Evolutionary conservation across 306 rosid species (phyloP).

Genomic region (Glycyrrhiza uralensis): DNA sequence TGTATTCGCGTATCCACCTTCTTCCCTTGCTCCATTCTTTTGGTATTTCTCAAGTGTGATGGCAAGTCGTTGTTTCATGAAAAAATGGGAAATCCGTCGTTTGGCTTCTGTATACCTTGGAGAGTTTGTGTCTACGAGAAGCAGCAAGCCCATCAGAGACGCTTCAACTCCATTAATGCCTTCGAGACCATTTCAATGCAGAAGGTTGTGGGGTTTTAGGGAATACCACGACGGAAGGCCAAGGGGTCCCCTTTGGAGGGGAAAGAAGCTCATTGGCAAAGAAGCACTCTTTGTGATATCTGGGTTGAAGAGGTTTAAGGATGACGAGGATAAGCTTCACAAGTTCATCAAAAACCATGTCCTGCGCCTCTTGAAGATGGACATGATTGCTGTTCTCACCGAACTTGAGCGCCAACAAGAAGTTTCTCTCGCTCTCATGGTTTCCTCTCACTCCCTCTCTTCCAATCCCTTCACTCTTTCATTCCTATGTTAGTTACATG

Average conservation of each 20-base stretch:
- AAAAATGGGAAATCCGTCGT: conserved; percentile 25
- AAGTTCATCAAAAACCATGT: conserved; percentile 72
- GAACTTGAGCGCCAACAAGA: conserved; percentile 97
- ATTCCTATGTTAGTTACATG: not conserved
- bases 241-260: conserved; percentile 97
- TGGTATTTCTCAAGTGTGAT: conserved; percentile 19
- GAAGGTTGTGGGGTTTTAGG: conserved; percentile 32
- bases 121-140: conserved; percentile 4
- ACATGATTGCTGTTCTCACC: conserved; percentile 69
- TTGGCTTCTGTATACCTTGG: conserved; percentile 31
- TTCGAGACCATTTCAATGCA: not conserved
- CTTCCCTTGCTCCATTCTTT: not conserved
- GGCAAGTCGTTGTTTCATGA: conserved; percentile 53
- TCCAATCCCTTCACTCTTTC: not conserved
- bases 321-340: conserved; percentile 60
- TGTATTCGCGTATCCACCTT: not conserved
- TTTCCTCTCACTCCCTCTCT: conserved; percentile 12
- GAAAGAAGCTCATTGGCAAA: conserved; percentile 83
- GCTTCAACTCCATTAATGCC: conserved; percentile 15
- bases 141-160: conserved; percentile 9
- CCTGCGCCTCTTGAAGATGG: conserved; percentile 75
- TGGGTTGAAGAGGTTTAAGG: conserved; percentile 80
- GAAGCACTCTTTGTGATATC: conserved; percentile 73
- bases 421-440: conserved; percentile 80
- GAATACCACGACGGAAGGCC: conserved; percentile 92